A percentile compares a stretch with the other conserved stretches of the same genome.
phyloP scores from a whole-genome alignment of 2,329 filamentous ascomycete species.

The Daldinia eschscholtzii region DNA sequence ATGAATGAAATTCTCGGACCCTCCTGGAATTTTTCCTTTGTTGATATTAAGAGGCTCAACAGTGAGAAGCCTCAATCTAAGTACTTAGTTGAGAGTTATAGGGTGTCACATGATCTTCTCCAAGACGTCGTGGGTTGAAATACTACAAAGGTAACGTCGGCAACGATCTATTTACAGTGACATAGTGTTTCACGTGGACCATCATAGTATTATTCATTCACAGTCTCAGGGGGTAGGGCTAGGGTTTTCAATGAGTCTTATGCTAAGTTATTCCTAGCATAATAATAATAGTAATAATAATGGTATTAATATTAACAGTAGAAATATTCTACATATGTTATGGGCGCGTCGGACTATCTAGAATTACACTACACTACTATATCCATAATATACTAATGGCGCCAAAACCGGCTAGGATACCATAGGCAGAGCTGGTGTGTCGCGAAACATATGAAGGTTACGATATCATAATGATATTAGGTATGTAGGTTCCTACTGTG shows the following conservation, averaged over 20 bases:
- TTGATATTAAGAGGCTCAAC: neutral
- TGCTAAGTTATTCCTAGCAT: neutral
- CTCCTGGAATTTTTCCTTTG: neutral
- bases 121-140: neutral
- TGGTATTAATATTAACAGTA: neutral
- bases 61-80: neutral
- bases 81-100: neutral
- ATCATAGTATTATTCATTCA: no score
- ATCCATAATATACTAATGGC: no score
- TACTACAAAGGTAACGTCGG: neutral
- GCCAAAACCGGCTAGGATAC: no score
- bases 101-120: neutral
- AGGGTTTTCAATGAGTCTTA: neutral
- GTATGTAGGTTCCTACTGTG: no score
- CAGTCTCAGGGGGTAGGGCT: neutral
- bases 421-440: no score
- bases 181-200: neutral
- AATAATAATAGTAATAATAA: neutral
- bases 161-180: neutral
- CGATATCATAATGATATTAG: no score
- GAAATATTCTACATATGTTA: no score
- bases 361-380: no score
- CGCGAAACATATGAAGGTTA: no score
- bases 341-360: no score
- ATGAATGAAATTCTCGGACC: neutral